Evolutionary conservation across 1,139 yeast species (phyloP), one percentile per base, ranked within the genome.

Genomic region (Lizanozyma gosingica): DNA sequence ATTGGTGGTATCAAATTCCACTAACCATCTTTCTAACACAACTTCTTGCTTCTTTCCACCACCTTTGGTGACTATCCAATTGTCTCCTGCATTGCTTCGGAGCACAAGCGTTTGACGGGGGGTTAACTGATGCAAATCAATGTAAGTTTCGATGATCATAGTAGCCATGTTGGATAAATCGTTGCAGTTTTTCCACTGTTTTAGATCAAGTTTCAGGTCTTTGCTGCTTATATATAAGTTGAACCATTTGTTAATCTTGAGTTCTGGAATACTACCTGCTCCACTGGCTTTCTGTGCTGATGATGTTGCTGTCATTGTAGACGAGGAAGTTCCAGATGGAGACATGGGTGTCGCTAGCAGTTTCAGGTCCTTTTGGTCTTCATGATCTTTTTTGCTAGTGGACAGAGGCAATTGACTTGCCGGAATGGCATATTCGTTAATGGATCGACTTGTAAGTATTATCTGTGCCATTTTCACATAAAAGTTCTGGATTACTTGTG

Each of bases 21-120:
- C 65, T 18, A 87, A 67, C 98, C 98, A 92, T 44, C 98, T 70
- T 56, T 92, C 98, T 43, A 92, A 63, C 2, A 92, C 96, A 15
- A 92, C 76, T 58, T 90, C 97, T 14, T 78, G 67, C 51, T 81
- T 82, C 53, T 73, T 78, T 18, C 55, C 54, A 2, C 71, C 69
- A 15, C 78, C 77, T 42, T 67, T 70, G 14, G 74, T 66, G 14
- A 78, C 79, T 33, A 68, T 64, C 75, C 76, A 73, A n/a, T 63
- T 42, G 36, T 33, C 17, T 35, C 70, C 69, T 3, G 65, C 70
- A 8, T 61, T 56, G 42, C 77, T 90, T 43, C 77, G 80, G 35
- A 83, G 54, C 37, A 80, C 73, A 37, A 88, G 70, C 11, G 81
- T 68, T 48, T 84, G 88, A 37, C 75, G 73, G 2, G 79, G 60